Evolutionary conservation across 2,329 filamentous ascomycete genomes (phyloP), one percentile per base, ranked within the genome.

Genomic region (Epichloe sibirici): DNA sequence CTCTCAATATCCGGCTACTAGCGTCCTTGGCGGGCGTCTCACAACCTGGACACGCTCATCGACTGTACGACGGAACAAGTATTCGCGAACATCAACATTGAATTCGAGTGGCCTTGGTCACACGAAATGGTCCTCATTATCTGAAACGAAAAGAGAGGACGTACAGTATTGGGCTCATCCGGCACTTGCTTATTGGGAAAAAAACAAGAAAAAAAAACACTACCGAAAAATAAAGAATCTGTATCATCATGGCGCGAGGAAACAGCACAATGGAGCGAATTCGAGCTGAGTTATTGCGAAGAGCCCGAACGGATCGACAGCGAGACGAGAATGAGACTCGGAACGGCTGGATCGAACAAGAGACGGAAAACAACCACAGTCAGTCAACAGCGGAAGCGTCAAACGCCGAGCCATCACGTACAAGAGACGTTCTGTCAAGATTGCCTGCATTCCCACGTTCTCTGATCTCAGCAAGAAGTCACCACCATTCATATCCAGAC

Each of bases 281-380:
- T 48, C 59, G 66, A 28, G 59, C 59, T 45, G 61, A 69, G 54
- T 61, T 68, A 11, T 58, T 69, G 37, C 58, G 62, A 50, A 58
- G 65, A 48, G 65, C 66, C 40, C 61, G 60, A 44, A 56, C 57
- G 31, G 64, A 67, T 48, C 57, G 63, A 51, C 34, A 45, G 13
- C 34, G 15, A 44, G 48, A 51, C 7, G 48, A 13, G 23, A 15
- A 34, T 31, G 37, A 46, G 13, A 37, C 13, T 13, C 49, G 7
- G 15, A 15, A n/a, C n/a, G 46, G 23, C 38, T n/a, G n/a, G 17
- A n/a, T 17, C 15, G 31, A 37, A 25, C 39, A 13, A 28, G 39
- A 23, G 13, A 21, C 13, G 12, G 8, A 1, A 35, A 23, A 44
- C 43, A 12, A 34, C 13, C 28, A 31, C 31, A 4, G 4, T 45